Base-by-base conservation (phyloP, 306 rosid genomes). In the Fagus crenata region DNA sequence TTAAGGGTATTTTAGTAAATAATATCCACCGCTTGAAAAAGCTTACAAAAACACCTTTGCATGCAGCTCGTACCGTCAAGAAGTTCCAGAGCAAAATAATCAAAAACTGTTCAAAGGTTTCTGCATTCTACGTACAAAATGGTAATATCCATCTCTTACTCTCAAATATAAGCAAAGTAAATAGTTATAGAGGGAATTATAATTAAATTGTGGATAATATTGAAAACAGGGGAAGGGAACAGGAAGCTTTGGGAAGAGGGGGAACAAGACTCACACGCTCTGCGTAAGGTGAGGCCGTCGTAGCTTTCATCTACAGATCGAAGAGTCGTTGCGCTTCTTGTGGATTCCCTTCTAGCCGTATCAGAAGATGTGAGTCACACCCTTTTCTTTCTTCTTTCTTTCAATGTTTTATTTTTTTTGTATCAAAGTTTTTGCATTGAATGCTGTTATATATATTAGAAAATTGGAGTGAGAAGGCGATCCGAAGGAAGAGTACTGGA, bases 201-300 rank as follows among this genome's bases (percentile, higher is more conserved):
- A 54, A 5, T 18, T 22, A 1, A 5, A 17, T 17, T 54, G 22
- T 54, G 59, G 4, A 1, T 31, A 18, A 7, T 7, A 14, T 2
- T 12, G 6, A 59, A 15, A 56, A 71, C 74, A 89, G 90, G 86
- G 88, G 4, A 89, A 89, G 76, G 90, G 90, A 51, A 89, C 90
- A 1, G 88, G 90, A 49, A 86, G 89, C 75, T 85, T 89, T 53
- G 89, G 93, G 77, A 89, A 87, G 79, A 81, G 90, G 76, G 85
- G 93, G 89, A 89, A 85, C 89, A 89, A 87, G 86, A 87, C 85
- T 55, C 93, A 89, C 78, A 87, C 89, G 2, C 87, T 85, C n/a
- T 89, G 90, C 17, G 81, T 87, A 60, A 71, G 89, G 77, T 87
- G 93, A 55, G 90, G 90, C n/a, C 90, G 86, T 43, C 89, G 88